Base-by-base conservation (phyloP, 2,329 filamentous ascomycete genomes). In the Aspergillus eucalypticola region DNA sequence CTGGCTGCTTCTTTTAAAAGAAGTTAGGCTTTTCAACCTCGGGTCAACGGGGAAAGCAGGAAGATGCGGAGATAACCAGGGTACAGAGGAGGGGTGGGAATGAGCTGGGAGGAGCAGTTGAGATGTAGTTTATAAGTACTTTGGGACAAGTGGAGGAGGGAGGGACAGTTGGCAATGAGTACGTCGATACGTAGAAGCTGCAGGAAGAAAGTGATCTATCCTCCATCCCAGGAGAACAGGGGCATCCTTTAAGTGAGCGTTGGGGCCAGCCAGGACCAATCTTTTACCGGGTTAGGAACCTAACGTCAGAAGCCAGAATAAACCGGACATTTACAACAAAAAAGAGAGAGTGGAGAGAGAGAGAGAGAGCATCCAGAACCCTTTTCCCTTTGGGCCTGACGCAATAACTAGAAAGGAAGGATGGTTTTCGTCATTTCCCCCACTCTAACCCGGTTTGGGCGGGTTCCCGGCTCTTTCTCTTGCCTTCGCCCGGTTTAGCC, bases 11-110 rank as follows among this genome's bases (percentile, higher is more conserved):
- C 11, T 59, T 58, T 60, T 61, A 53, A 56, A 53, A 56, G 29
- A 32, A 52, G n/a, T 51, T 35, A 15, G 32, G 55, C 52, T 42
- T 35, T 32, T 27, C 59, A 62, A 66, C 70, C 70, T 73, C 70
- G 70, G 70, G 70, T 70, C 63, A 66, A 59, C 70, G 70, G 70
- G 63, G 68, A 67, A 67, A 64, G 50, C 58, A 67, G 65, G 60
- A 65, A 58, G 59, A 49, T 60, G 32, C 39, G 42, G 57, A 59
- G 52, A 25, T 41, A 13, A 23, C 39, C 32, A 42, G 44, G 29
- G 21, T 35, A 17, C 35, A 23, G 50, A 19, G 32, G 19, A 54
- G 48, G 49, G 51, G 25, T 27, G 7, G 25, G 46, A 27, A 35
- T 35, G 32, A 29, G 39, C 17, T 35, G 27, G 46, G 25, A 32